Percentiles rank a stretch among this genome's conserved stretches.
phyloP scores from a whole-genome alignment of 2,329 filamentous ascomycete species.

The Cladosporium sp. region DNA sequence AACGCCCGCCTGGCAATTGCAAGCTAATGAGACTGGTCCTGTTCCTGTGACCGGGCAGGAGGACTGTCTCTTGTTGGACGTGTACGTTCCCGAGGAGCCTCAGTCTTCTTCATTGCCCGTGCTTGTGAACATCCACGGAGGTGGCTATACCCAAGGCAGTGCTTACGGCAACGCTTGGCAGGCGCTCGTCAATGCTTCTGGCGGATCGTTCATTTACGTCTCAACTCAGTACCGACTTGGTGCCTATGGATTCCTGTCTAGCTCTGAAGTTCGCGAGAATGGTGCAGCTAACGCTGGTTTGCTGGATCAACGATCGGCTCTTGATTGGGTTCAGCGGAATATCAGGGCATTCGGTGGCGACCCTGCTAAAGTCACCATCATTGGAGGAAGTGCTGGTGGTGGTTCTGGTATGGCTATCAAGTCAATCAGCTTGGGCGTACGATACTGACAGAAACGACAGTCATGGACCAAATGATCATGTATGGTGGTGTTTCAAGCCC shows the following conservation, averaged over 20 bases:
- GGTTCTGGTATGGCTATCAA: conserved; percentile 15
- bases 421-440: conserved; percentile 11
- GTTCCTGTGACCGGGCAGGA: conserved; percentile 19
- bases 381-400: conserved; percentile 25
- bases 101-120: conserved; percentile 24
- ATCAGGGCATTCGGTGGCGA: conserved; percentile 26
- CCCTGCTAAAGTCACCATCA: conserved; percentile 19
- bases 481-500: conserved; percentile 18
- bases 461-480: conserved; percentile 12
- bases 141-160: conserved; percentile 30
- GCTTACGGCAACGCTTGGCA: background rate
- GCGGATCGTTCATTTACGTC: conserved; percentile 30
- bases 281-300: conserved; percentile 24
- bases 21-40: background rate
- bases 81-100: conserved; percentile 35
- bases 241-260: conserved; percentile 24
- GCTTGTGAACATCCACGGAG: conserved; percentile 32
- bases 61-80: conserved; percentile 38
- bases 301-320: conserved; percentile 24
- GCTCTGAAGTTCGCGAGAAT: conserved; percentile 16
- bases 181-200: conserved; percentile 26
- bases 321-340: conserved; percentile 26
- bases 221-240: conserved; percentile 28
- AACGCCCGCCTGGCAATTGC: background rate
- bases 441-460: conserved; percentile 10